Base-by-base conservation (phyloP, 306 rosid species). In the Vicia villosa region DNA sequence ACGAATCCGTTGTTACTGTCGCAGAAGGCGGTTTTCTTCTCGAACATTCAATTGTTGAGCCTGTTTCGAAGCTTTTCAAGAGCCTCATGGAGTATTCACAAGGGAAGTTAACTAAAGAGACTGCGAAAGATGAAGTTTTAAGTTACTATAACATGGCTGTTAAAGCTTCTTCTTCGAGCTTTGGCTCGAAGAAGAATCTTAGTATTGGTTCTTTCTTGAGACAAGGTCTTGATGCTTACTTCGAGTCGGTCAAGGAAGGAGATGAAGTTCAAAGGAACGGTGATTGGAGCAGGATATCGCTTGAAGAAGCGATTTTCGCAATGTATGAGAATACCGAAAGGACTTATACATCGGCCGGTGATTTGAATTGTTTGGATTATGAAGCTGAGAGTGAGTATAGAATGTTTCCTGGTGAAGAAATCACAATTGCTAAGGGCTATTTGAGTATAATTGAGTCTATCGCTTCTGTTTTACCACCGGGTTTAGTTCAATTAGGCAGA, bases 331-430 rank as follows among this genome's bases (percentile, higher is more conserved):
- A 78, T 61, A 87, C 46, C 13, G 92, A 85, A 74, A 86, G 99
- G 85, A 87, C 97, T 30, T 89, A 91, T 79, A 94, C 99, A 4
- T 86, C 99, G 1, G 96, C 99, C 7, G 92, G 83, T 26, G 96
- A 94, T 47, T 82, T 94, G 32, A 62, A 69, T 10, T 80, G 78
- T 59, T 74, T 94, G 36, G 99, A 94, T 79, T 91, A 83, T 32
- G 59, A 40, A 5, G 88, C 99, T 3, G 99, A 94, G 21, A 88
- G 97, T 19, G 99, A 94, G 74, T 94, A 91, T 73, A 76, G 37
- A 24, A 84, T 94, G 99, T 94, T 89, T 54, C 90, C 96, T 0
- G 99, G 91, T 47, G 77, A 93, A 17, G 98, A 93, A 77, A 88
- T 87, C 79, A 89, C 98, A 26, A 92, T 92, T 70, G 95, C 96